phyloP scores from a whole-genome alignment of 495 filamentous ascomycete species.

The Aspergillus heteromorphus region DNA sequence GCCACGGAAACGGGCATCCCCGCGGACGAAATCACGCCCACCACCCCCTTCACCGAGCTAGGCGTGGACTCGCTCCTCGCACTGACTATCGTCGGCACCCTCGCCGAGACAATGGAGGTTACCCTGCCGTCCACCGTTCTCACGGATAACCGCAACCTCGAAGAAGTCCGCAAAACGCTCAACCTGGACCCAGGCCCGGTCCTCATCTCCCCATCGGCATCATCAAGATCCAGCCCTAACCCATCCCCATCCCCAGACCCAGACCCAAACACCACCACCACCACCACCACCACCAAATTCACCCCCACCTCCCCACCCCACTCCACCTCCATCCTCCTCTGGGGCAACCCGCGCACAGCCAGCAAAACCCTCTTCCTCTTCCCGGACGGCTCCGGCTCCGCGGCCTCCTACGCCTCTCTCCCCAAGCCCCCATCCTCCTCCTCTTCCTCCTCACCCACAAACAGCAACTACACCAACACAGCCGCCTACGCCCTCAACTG shows the following conservation, averaged over 20 bases:
- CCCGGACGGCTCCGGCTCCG: constrained; percentile 28
- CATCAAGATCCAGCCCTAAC: neutral
- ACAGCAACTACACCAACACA: no score
- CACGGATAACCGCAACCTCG: constrained; percentile 46
- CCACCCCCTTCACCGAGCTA: constrained; percentile 33
- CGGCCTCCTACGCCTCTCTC: constrained; percentile 11
- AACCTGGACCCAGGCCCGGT: no score
- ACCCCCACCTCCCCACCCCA: neutral
- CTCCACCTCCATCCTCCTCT: constrained; percentile 19
- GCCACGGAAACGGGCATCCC: constrained; percentile 40
- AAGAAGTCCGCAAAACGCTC: neutral
- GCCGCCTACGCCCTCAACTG: constrained; percentile 12
- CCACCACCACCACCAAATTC: neutral
- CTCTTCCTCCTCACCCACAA: no score
- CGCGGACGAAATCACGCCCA: constrained; percentile 30
- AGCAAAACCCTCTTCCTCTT: constrained; percentile 27
- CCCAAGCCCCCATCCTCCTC: neutral
- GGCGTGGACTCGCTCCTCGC: constrained; percentile 49
- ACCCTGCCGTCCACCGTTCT: constrained; percentile 44
- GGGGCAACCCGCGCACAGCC: constrained; percentile 22
- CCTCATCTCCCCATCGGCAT: no score
- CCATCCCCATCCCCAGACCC: neutral
- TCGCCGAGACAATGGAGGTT: constrained; percentile 32
- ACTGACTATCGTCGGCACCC: constrained; percentile 33
- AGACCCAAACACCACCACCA: neutral